These are phyloP conservation scores for Hypocreales sp. DNA, from an alignment of 2,329 filamentous ascomycete genomes.

Conservation along the genomic window DNA sequence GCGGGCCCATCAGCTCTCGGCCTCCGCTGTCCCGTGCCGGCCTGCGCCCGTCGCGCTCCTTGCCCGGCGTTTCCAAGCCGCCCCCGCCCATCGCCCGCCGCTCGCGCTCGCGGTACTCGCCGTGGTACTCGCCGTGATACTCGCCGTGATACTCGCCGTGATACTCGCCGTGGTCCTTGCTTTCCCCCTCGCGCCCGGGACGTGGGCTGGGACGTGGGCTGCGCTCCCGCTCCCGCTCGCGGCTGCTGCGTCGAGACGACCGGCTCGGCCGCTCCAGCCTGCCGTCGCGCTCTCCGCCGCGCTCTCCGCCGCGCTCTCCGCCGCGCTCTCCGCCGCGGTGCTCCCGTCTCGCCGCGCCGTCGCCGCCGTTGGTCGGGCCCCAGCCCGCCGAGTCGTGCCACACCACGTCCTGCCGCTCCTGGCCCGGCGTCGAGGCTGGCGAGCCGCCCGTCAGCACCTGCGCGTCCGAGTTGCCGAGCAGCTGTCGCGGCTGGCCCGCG, in stretches of 20 bases:
- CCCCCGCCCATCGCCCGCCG: constrained; percentile 19
- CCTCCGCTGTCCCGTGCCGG: constrained; percentile 10
- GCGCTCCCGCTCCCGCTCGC: constrained; percentile 33
- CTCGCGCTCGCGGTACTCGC: constrained; percentile 30
- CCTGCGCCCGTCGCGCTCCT: constrained; percentile 19
- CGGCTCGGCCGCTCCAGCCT: constrained; percentile 23
- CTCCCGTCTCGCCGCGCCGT: constrained; percentile 13
- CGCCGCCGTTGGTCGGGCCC: constrained; percentile 15
- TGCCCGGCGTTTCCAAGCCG: too few relatives aligned
- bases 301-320: constrained; percentile 23
- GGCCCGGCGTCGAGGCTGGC: constrained; percentile 29
- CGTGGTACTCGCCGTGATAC: constrained; percentile 4
- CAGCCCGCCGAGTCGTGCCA: constrained; percentile 19
- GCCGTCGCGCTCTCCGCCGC: constrained; percentile 23
- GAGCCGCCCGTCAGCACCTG: constrained; percentile 41
- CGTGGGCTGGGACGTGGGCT: constrained; percentile 15
- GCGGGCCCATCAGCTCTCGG: constrained; percentile 15
- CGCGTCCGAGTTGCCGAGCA: constrained; percentile 36
- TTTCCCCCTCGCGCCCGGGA: constrained; percentile 26
- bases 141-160: background rate
- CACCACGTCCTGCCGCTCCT: constrained; percentile 31
- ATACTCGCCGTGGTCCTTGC: constrained; percentile 29
- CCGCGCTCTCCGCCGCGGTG: constrained; percentile 20
- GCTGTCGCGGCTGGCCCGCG: constrained; percentile 21
- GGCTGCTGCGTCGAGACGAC: constrained; percentile 31